Base-by-base conservation (phyloP, 257 asterid species). In the Coffea canephora region DNA sequence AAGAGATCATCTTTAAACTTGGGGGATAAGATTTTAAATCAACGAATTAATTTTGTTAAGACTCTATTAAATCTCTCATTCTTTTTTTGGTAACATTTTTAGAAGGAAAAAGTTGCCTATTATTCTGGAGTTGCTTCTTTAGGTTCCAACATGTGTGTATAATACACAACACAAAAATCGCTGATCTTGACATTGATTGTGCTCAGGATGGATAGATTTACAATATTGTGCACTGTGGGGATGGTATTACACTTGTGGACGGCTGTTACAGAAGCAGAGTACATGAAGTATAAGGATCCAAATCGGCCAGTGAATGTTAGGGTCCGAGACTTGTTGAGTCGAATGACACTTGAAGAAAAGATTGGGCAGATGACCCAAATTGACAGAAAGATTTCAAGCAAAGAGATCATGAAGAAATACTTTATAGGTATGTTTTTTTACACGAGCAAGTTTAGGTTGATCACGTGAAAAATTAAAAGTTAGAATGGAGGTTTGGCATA, bases 301-400 rank as follows among this genome's bases (percentile, higher is more conserved):
- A 85, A 81, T 73, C 96, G 88, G 90, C 90, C 93, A 0, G 23
- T 91, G 49, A 85, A 82, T 79, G 87, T 15, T 23, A 86, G 98
- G 73, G 89, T 94, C 77, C 91, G 78, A 71, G 98, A 94, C 55
- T 85, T 92, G 88, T 85, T 92, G 95, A 71, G 69, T 18, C 87
- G 86, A 77, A 91, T 94, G 98, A 94, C 89, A 15, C 86, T 94
- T 68, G 95, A 87, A 76, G 98, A 93, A 78, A 93, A 93, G 88
- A 92, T 94, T 78, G 98, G 98, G 2, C 98, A 94, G 77, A 94
- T 94, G 98, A 84, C 87, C n/a, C 98, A 94, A 88, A 92, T 94
- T 85, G 98, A 92, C 88, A 89, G 96, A 80, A 71, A 84, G 75
- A 27, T 77, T 91, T 70, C 50, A 46, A 46, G 50, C 50, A 46